Conservation (phyloP, 2,329 filamentous ascomycete genomes). For the Bipolaris oryzae region DNA sequence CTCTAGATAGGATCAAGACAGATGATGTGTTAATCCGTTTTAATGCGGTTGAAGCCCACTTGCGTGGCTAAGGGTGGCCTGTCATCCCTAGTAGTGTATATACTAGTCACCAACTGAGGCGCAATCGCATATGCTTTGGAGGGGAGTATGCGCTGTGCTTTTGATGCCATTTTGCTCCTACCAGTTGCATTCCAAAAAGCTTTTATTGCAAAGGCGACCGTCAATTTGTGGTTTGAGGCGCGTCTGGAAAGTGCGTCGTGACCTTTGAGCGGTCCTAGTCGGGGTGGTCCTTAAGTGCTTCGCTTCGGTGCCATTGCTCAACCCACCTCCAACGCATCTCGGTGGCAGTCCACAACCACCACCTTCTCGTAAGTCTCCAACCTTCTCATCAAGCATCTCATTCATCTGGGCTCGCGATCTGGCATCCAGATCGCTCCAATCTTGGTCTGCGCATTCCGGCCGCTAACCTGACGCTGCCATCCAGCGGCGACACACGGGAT, state of each 20-base stretch:
- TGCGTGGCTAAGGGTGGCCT: constrained; percentile 19
- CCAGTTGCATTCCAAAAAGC: constrained; percentile 13
- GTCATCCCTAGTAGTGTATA: constrained; percentile 16
- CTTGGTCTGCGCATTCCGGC: constrained; percentile 29
- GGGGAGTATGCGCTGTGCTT: constrained; percentile 24
- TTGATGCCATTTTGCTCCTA: constrained; percentile 7
- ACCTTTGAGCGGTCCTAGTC: constrained; percentile 34
- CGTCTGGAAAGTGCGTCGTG: constrained; percentile 30
- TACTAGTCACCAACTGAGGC: constrained; percentile 20
- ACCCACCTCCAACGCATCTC: constrained; percentile 36
- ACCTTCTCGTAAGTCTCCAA: constrained; percentile 33
- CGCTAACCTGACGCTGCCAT: constrained; percentile 43
- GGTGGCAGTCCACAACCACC: constrained; percentile 30
- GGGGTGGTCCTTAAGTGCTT: constrained; percentile 35
- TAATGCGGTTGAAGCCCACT: constrained; percentile 25
- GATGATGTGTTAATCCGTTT: constrained; percentile 21
- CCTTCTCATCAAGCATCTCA: constrained; percentile 23
- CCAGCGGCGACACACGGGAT: constrained; percentile 47
- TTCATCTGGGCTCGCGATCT: constrained; percentile 18
- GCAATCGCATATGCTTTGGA: constrained; percentile 20
- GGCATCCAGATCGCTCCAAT: constrained; percentile 19
- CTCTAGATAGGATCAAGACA: constrained; percentile 25
- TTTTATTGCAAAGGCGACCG: constrained; percentile 28
- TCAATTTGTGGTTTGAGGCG: constrained; percentile 21
- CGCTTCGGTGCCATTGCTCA: constrained; percentile 29